A percentile compares a stretch with the other conserved stretches of the same genome.
phyloP scores from a whole-genome alignment of 192 early-diverging fungal species.

The Umbelopsis sp. region DNA sequence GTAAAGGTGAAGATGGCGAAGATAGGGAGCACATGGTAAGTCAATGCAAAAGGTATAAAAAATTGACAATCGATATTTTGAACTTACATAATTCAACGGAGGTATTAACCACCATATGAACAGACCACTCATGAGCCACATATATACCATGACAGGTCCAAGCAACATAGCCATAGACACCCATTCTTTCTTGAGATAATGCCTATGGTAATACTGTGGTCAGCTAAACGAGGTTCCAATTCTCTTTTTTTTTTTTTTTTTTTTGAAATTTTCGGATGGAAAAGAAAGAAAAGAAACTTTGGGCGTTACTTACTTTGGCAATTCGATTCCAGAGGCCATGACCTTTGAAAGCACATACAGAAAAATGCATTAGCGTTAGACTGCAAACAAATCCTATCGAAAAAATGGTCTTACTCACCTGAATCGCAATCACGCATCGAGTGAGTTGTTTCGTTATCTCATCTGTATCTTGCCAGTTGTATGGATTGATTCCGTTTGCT shows the following conservation, averaged over 20 bases:
- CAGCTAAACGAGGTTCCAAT: not conserved
- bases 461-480: constrained; percentile 52
- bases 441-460: constrained; percentile 71
- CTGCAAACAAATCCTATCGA: not conserved
- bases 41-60: constrained; percentile 14
- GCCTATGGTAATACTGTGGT: constrained; percentile 19
- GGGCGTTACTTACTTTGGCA: constrained; percentile 64
- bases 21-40: not conserved
- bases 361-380: not conserved
- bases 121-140: constrained; percentile 76
- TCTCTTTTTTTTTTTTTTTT: not conserved
- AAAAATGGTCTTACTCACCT: constrained; percentile 42
- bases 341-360: constrained; percentile 46
- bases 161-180: constrained; percentile 68
- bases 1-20: constrained; percentile 14
- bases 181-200: constrained; percentile 60
- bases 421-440: constrained; percentile 82
- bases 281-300: constrained; percentile 4
- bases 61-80: not conserved
- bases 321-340: constrained; percentile 82
- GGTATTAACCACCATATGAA: constrained; percentile 66
- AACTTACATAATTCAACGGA: constrained; percentile 55
- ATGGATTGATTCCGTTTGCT: constrained; percentile 72
- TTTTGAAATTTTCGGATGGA: not conserved
- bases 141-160: constrained; percentile 77